Evolutionary conservation across 352 stramenopile genomes (phyloP).

Genomic region (Poterioochromonas sp.): DNA sequence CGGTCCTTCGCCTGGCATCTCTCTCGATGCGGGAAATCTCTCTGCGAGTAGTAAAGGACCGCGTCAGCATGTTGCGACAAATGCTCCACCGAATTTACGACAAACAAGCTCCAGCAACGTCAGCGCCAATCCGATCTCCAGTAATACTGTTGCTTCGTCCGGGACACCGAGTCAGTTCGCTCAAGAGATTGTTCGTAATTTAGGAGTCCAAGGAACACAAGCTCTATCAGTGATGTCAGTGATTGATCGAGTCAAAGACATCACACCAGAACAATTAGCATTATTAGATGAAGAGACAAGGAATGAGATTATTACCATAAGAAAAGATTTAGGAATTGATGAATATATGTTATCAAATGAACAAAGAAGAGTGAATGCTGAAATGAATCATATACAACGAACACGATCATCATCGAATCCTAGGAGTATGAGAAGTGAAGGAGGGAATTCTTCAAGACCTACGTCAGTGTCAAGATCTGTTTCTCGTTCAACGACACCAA

Average conservation of each 20-base stretch:
- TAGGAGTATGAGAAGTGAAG: no score
- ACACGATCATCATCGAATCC: no score
- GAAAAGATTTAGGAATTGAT: slow-evolving; percentile 7
- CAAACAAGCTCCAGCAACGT: no score
- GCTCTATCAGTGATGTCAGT: background rate
- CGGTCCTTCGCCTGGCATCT: background rate
- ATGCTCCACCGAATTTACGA: no score
- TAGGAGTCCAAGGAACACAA: slow-evolving; percentile 4
- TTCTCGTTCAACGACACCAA: no score
- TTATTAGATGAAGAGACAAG: background rate
- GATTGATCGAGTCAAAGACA: background rate
- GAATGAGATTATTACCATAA: background rate
- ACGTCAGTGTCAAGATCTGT: no score
- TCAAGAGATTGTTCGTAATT: background rate
- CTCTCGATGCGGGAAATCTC: background rate
- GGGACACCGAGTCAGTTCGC: background rate
- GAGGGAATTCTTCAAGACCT: no score
- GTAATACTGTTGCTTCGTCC: background rate
- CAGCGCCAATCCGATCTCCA: background rate
- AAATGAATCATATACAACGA: no score
- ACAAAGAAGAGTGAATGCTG: no score
- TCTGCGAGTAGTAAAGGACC: background rate
- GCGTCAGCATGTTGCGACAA: background rate
- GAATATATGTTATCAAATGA: background rate
- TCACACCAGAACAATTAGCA: background rate